These are phyloP conservation scores for Sequoia sempervirens DNA, from an alignment of 75 land plant species.

Conservation along the genomic window DNA sequence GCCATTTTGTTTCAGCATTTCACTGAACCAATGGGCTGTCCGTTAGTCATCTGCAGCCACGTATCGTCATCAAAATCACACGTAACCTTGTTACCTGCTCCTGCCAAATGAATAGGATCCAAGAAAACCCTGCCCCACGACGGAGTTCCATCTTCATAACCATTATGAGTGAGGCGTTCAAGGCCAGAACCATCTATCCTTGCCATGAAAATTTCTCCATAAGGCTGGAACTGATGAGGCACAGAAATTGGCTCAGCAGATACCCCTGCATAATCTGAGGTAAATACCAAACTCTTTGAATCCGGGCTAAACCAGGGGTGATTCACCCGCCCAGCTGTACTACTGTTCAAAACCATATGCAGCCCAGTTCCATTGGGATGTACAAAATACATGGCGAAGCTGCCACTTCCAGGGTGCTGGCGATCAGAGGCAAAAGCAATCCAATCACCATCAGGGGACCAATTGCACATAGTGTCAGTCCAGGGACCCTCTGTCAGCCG, in stretches of 20 bases:
- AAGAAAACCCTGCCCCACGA: constrained; percentile 40
- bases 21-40: neutral
- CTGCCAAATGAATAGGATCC: constrained; percentile 14
- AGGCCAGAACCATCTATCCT: constrained; percentile 54
- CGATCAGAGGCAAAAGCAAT: constrained; percentile 87
- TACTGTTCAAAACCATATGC: constrained; percentile 46
- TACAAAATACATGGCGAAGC: constrained; percentile 62
- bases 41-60: constrained; percentile 7
- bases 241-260: constrained; percentile 85
- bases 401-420: constrained; percentile 55
- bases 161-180: constrained; percentile 64
- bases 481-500: constrained; percentile 79
- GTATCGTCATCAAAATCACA: constrained; percentile 26
- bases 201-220: constrained; percentile 73
- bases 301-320: constrained; percentile 89
- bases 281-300: constrained; percentile 58
- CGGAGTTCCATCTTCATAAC: constrained; percentile 93
- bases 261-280: constrained; percentile 71
- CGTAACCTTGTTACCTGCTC: constrained; percentile 15
- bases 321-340: constrained; percentile 54
- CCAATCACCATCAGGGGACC: constrained; percentile 97
- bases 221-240: constrained; percentile 81
- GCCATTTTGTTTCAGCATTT: neutral
- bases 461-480: constrained; percentile 87
- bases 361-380: constrained; percentile 76